Evolutionary conservation across 78 protist species (phyloP), one percentile per base, ranked within the genome.

Genomic region (Monocercomonoides exilis): DNA sequence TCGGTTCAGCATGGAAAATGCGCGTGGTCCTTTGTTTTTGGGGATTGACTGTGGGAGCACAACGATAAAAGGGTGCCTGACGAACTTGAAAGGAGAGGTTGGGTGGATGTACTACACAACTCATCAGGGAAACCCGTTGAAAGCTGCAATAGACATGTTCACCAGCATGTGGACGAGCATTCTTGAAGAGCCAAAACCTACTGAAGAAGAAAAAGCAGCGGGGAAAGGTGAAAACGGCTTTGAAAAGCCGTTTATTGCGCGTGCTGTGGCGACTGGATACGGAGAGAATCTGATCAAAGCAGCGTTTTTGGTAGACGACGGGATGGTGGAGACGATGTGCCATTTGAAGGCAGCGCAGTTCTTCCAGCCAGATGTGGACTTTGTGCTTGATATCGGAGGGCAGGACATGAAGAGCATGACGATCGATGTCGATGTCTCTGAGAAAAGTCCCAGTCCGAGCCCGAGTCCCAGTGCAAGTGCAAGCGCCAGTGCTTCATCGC

Each of bases 381-480:
- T 85, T 21, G 88, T 85, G 43, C 4, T 85, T 1, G 88, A 85
- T 45, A 85, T 85, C 2, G 88, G 88, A 29, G 88, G 88, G 41
- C 88, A 85, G 77, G 88, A 85, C 77, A 45, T 85, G 80, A 85
- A 85, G 77, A 4, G 34, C 42, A 3, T 85, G 87, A n/a, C n/a
- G n/a, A n/a, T n/a, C n/a, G n/a, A n/a, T n/a, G n/a, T n/a, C n/a
- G n/a, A n/a, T n/a, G n/a, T n/a, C n/a, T n/a, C n/a, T n/a, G n/a
- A n/a, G n/a, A n/a, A n/a, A n/a, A n/a, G n/a, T n/a, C n/a, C n/a
- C n/a, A n/a, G n/a, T n/a, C n/a, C n/a, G n/a, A n/a, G n/a, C n/a
- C n/a, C n/a, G n/a, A n/a, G n/a, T n/a, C n/a, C n/a, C n/a, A n/a
- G n/a, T n/a, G n/a, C n/a, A n/a, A n/a, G n/a, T n/a, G n/a, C n/a